A percentile compares a stretch with the other conserved stretches of the same genome.
Conservation (phyloP, 495 filamentous ascomycete genomes). For the Aspergillus haitiensis region DNA sequence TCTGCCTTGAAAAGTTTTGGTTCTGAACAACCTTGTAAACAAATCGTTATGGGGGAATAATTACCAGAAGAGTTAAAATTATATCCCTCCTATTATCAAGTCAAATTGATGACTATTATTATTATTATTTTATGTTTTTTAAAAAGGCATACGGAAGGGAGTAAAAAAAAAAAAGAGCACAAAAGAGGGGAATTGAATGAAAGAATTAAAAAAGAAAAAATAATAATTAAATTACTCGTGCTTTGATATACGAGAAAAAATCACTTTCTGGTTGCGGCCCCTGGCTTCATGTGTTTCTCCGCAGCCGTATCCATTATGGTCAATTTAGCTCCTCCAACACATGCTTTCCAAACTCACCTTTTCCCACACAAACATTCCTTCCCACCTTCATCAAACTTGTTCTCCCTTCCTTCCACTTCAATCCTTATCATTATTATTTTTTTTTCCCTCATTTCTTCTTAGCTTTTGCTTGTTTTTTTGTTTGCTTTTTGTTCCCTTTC, state of each 20-base stretch:
- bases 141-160: no score
- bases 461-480: conserved; percentile 9
- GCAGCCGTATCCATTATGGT: conserved; percentile 28
- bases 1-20: not conserved
- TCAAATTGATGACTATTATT: no score
- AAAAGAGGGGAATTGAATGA: not conserved
- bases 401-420: conserved; percentile 37
- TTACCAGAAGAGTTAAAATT: not conserved
- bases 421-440: not conserved
- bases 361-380: conserved; percentile 12
- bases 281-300: conserved; percentile 26
- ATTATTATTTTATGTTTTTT: no score
- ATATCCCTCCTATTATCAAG: no score
- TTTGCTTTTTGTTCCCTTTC: conserved; percentile 7
- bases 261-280: conserved; percentile 19
- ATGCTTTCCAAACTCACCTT: conserved; percentile 5
- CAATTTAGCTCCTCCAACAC: conserved; percentile 22
- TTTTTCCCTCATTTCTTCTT: conserved; percentile 13
- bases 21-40: not conserved
- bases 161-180: not conserved
- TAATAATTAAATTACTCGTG: not conserved
- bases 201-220: not conserved
- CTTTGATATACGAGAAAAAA: no score
- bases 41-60: not conserved
- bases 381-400: conserved; percentile 3